Base-by-base conservation (phyloP, 2,329 filamentous ascomycete genomes). In the Aspergillus thermomutatus region DNA sequence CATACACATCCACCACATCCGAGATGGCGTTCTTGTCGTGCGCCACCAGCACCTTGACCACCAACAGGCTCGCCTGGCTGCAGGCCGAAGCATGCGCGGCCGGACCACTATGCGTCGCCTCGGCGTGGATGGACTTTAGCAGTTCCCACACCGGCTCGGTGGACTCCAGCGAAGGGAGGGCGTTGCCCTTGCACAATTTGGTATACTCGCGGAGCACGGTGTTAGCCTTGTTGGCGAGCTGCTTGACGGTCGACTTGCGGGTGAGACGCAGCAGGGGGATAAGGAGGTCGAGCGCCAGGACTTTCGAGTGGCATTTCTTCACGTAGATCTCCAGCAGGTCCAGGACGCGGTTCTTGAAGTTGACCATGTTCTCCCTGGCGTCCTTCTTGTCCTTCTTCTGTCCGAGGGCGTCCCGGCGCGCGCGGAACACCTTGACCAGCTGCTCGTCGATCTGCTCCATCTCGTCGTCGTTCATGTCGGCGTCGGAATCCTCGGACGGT, bases 331-430 rank as follows among this genome's bases (percentile, higher is more conserved):
- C 85, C 10, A 97, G 81, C 1, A 97, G 83, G 69, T 97, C 94
- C 4, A 97, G 83, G 5, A 97, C 88, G 45, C 92, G 89, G 73
- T 91, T 90, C 79, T 99, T 99, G 82, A 99, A 96, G 75, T 93
- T 92, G 67, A 96, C 79, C 69, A 97, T 90, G 21, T 87, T 91
- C 64, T 93, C 89, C 70, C 91, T 94, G 54, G 93, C 92, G 58
- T 93, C 89, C 69, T 91, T 91, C 66, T 89, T 89, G 69, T 94
- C 87, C 74, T 92, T 90, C 77, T 92, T 94, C 69, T 89, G 88
- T 71, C 82, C 87, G 1, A 79, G 77, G 17, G 79, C 79, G 72
- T 91, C 87, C 62, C 84, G 85, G 50, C 87, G 86, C 63, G 92
- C 87, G 63, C 87, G 86, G 81, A 97, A 95, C 60, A 97, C 91